Conservation (phyloP, 306 rosid species). For the Castanea mollissima region DNA sequence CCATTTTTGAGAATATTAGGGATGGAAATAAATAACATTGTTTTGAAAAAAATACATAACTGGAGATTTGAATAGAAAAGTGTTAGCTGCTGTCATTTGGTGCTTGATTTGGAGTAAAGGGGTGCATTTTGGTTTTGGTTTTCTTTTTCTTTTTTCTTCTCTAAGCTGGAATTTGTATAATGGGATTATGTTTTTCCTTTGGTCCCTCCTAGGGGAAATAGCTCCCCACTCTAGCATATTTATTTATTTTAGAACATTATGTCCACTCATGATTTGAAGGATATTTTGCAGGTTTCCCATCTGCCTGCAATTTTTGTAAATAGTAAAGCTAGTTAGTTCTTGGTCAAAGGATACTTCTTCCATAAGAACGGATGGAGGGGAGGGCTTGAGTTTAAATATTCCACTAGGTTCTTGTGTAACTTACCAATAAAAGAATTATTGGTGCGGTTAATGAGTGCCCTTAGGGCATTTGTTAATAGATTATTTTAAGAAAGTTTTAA, state of each 20-base stretch:
- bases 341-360: too few species aligned
- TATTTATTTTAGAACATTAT: background rate
- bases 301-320: background rate
- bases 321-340: too few species aligned
- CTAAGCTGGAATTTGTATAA: background rate
- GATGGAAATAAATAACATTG: too few species aligned
- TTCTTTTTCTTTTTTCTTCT: background rate
- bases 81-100: background rate
- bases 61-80: background rate
- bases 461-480: too few species aligned
- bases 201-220: background rate
- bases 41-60: too few species aligned
- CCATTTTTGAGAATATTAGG: background rate
- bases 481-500: too few species aligned
- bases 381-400: too few species aligned
- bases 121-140: background rate
- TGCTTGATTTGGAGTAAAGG: background rate
- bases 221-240: background rate
- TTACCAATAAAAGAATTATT: too few species aligned
- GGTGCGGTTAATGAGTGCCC: too few species aligned
- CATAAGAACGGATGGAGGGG: too few species aligned
- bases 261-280: too few species aligned
- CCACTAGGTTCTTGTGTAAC: too few species aligned
- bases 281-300: background rate
- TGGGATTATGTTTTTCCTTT: background rate